Evolutionary conservation across 2,329 filamentous ascomycete species (phyloP).

Genomic region (Dactylellina drechsleri): DNA sequence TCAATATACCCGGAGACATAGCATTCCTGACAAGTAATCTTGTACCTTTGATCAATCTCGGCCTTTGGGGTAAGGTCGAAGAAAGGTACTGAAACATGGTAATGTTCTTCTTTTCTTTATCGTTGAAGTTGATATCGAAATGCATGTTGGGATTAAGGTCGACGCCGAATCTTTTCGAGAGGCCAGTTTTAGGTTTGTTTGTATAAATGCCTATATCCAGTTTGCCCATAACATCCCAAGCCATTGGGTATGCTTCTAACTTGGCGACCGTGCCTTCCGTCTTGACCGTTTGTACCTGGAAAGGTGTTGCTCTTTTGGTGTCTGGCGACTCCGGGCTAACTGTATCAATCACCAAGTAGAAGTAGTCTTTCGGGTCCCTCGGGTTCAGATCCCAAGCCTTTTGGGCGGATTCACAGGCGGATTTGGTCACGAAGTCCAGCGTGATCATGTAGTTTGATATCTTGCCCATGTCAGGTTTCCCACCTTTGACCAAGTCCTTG

Average conservation of each 20-base stretch:
- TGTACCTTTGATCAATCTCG: background rate
- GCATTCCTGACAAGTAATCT: slow-evolving; percentile 4
- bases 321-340: background rate
- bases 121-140: no score
- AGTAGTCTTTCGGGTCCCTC: slow-evolving; percentile 7
- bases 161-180: slow-evolving; percentile 1
- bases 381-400: slow-evolving; percentile 4
- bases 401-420: background rate
- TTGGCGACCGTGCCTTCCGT: background rate
- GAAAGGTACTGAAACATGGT: background rate
- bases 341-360: slow-evolving; percentile 5
- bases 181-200: slow-evolving; percentile 1
- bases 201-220: slow-evolving; percentile 14
- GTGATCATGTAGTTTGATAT: background rate
- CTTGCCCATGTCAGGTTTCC: background rate
- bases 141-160: no score
- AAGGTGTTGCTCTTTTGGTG: slow-evolving; percentile 1
- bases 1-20: background rate
- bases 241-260: slow-evolving; percentile 19
- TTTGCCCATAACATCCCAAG: slow-evolving; percentile 22
- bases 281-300: slow-evolving; percentile 11
- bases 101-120: no score
- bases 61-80: background rate
- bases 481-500: slow-evolving; percentile 9
- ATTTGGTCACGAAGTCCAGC: background rate